Evolutionary conservation across 495 filamentous ascomycete species (phyloP).

Genomic region (Chlorociboria aeruginascens): DNA sequence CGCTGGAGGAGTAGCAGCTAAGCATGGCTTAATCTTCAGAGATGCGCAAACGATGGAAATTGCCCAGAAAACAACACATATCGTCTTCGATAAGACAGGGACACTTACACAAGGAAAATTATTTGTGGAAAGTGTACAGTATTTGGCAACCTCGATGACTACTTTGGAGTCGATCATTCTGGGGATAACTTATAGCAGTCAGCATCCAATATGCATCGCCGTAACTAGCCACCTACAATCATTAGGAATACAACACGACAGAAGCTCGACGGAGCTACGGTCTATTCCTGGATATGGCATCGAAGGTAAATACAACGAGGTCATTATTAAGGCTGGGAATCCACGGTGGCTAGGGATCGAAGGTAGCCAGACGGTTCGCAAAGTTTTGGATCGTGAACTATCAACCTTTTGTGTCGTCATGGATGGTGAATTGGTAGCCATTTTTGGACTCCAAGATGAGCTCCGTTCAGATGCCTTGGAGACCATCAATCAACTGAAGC

Average conservation of each 20-base stretch:
- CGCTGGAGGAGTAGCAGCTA: constrained; percentile 54
- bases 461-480: constrained; percentile 43
- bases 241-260: constrained; percentile 19
- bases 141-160: constrained; percentile 10
- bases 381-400: constrained; percentile 23
- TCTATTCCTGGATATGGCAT: constrained; percentile 38
- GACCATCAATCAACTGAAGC: constrained; percentile 37
- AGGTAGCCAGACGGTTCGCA: constrained; percentile 19
- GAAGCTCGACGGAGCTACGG: constrained; percentile 16
- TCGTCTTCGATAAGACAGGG: constrained; percentile 81
- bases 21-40: constrained; percentile 59
- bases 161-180: constrained; percentile 23
- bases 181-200: constrained; percentile 38
- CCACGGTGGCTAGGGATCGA: constrained; percentile 51
- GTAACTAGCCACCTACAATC: constrained; percentile 35
- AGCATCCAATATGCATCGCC: constrained; percentile 59
- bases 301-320: constrained; percentile 21
- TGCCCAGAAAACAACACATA: constrained; percentile 47
- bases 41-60: constrained; percentile 51
- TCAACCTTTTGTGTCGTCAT: constrained; percentile 55
- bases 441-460: constrained; percentile 48
- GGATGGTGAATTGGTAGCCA: constrained; percentile 33
- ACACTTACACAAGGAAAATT: constrained; percentile 58
- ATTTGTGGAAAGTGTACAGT: constrained; percentile 31
- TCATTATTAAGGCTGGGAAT: constrained; percentile 45